A percentile compares a stretch with the other conserved stretches of the same genome.
Evolutionary conservation across 139 green algal genomes (phyloP).

Genomic region (Chlamydomonas sphaeroides): DNA sequence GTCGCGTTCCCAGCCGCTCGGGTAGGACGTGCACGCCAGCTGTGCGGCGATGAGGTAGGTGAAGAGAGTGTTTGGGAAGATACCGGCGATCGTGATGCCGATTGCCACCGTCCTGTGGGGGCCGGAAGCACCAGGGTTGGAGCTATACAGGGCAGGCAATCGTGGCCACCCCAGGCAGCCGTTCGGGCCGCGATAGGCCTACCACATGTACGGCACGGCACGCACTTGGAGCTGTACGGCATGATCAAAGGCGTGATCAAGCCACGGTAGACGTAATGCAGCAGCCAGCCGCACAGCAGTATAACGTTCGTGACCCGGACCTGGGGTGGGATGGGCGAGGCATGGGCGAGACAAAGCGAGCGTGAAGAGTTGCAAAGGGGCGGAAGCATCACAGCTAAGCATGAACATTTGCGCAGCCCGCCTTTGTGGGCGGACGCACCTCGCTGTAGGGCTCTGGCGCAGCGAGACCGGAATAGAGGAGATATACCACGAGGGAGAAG

Average conservation of each 20-base stretch:
- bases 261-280: conserved; percentile 39
- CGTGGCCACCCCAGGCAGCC: too few relatives aligned
- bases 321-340: not conserved
- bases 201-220: too few relatives aligned
- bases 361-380: not conserved
- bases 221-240: too few relatives aligned
- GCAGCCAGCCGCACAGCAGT: conserved; percentile 26
- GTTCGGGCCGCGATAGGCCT: too few relatives aligned
- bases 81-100: conserved; percentile 28
- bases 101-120: conserved; percentile 7
- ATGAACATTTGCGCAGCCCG: too few relatives aligned
- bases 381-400: not conserved
- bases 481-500: conserved; percentile 1
- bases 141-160: too few relatives aligned
- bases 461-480: conserved; percentile 19
- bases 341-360: not conserved
- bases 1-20: not conserved
- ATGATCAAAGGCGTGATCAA: conserved; percentile 27
- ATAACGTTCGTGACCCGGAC: conserved; percentile 21
- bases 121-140: too few relatives aligned
- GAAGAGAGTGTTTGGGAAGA: conserved; percentile 38
- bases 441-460: not conserved
- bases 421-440: not conserved
- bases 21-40: conserved; percentile 21
- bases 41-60: conserved; percentile 27